phyloP scores from a whole-genome alignment of 352 stramenopile genomes.

The Phytopythium delawarense region DNA sequence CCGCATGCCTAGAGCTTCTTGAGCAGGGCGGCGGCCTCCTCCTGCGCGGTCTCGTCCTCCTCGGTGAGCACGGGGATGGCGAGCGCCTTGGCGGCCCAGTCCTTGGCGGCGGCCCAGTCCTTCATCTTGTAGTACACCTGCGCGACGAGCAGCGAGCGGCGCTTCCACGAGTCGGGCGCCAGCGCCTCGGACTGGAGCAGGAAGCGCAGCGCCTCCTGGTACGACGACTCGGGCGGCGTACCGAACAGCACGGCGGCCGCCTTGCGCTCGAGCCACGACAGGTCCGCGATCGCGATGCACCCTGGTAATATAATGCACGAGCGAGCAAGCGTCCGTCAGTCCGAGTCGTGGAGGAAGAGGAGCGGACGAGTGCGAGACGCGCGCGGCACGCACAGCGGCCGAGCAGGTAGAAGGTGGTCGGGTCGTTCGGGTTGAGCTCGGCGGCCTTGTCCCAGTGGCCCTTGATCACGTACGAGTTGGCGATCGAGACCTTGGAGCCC shows the following conservation, averaged over 20 bases:
- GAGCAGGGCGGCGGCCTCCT: conserved; percentile 61
- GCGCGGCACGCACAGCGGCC: conserved; percentile 41
- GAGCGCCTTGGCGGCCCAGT: conserved; percentile 73
- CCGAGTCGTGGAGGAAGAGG: not conserved
- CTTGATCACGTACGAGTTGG: conserved; percentile 83
- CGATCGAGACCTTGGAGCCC: conserved; percentile 79
- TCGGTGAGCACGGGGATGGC: conserved; percentile 46
- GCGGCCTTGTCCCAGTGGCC: conserved; percentile 75
- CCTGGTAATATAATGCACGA: conserved; percentile 11
- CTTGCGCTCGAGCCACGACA: conserved; percentile 86
- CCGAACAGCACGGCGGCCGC: conserved; percentile 79
- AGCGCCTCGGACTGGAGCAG: conserved; percentile 77
- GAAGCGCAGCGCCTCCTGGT: conserved; percentile 74
- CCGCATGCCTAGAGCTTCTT: conserved; percentile 39
- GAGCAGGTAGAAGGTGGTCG: conserved; percentile 75
- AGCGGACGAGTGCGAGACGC: not conserved
- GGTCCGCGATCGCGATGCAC: conserved; percentile 81
- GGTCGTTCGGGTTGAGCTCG: conserved; percentile 64
- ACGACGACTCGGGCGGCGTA: conserved; percentile 73
- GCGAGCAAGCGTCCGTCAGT: not conserved
- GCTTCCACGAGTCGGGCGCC: conserved; percentile 76
- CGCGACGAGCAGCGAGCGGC: conserved; percentile 77
- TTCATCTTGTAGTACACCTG: conserved; percentile 83
- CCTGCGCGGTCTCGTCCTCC: conserved; percentile 66
- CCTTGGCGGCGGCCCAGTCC: conserved; percentile 50